Evolutionary conservation across 495 filamentous ascomycete species (phyloP).

Genomic region (Hypoxylon fragiforme): DNA sequence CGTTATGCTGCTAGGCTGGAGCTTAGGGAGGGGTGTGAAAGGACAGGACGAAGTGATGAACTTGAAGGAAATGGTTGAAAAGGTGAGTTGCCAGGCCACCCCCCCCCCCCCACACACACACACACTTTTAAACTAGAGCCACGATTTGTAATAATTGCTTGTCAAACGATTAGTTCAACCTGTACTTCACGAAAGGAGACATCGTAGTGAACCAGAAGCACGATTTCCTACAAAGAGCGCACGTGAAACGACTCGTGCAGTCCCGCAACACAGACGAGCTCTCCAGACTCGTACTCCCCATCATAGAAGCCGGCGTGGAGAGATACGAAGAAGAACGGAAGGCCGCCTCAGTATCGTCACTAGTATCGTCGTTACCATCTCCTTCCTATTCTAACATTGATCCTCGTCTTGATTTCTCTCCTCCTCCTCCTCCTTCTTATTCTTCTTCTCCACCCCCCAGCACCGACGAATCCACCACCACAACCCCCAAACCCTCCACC

Average conservation of each 20-base stretch:
- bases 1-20: slow-evolving; percentile 85
- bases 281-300: slow-evolving; percentile 5
- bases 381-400: too few relatives aligned
- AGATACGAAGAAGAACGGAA: slow-evolving; percentile 30
- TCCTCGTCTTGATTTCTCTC: too few relatives aligned
- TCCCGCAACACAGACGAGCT: background rate
- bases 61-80: slow-evolving; percentile 67
- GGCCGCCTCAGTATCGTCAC: too few relatives aligned
- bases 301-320: slow-evolving; percentile 20
- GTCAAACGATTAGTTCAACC: slow-evolving; percentile 59
- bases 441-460: too few relatives aligned
- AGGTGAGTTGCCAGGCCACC: slow-evolving; percentile 54
- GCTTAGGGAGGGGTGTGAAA: slow-evolving; percentile 57
- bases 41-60: slow-evolving; percentile 64
- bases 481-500: slow-evolving; percentile 11
- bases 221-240: slow-evolving; percentile 73
- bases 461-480: background rate
- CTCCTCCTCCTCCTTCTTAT: too few relatives aligned
- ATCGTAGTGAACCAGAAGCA: slow-evolving; percentile 85
- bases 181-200: slow-evolving; percentile 88
- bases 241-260: slow-evolving; percentile 46
- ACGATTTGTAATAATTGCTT: background rate
- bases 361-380: too few relatives aligned
- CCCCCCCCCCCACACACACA: too few relatives aligned
- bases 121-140: too few relatives aligned